Evolutionary conservation across 2,329 filamentous ascomycete genomes (phyloP), one percentile per base, ranked within the genome.

Genomic region (Ophiostoma himal-ulmi): DNA sequence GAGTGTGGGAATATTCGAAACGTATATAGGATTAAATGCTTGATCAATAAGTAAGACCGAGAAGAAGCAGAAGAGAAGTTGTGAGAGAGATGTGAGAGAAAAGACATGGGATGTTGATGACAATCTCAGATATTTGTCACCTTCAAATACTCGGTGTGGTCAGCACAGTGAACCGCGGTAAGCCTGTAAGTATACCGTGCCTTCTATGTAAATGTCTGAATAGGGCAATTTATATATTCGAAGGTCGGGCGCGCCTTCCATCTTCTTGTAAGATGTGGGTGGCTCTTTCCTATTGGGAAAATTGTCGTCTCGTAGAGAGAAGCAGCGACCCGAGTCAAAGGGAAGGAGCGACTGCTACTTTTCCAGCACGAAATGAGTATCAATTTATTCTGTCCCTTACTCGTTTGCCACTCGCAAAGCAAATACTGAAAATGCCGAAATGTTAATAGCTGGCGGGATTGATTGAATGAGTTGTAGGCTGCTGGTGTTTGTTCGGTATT

Each of bases 221-320:
- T 13, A 30, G 22, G 54, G 54, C 54, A 30, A 13, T 60, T 1
- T 60, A 10, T 34, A 13, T 5, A 13, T 26, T 1, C 11, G 57
- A 62, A 13, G 52, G 52, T n/a, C 26, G 14, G 57, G 57, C 26
- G 57, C 57, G 11, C 26, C 26, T 34, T 26, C 26, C 26, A 17
- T 34, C 26, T 30, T 22, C 34, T 37, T 64, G 44, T 48, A 37
- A 64, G 60, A 36, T 37, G 62, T 14, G 34, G 34, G 62, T 65
- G 20, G 62, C 36, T 65, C 62, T 65, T 65, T 65, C 62, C 62
- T 39, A 13, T 39, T 36, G 20, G 62, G 62, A n/a, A 30, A 20
- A 2, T 64, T 10, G 17, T 14, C 20, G 54, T 65, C 8, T 39
- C 20, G 20, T 20, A 11, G 36, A 65, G 8, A 36, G 62, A 65